Evolutionary conservation across 2,329 filamentous ascomycete species (phyloP), one percentile per base, ranked within the genome.

Genomic region (Penicillium sp.): DNA sequence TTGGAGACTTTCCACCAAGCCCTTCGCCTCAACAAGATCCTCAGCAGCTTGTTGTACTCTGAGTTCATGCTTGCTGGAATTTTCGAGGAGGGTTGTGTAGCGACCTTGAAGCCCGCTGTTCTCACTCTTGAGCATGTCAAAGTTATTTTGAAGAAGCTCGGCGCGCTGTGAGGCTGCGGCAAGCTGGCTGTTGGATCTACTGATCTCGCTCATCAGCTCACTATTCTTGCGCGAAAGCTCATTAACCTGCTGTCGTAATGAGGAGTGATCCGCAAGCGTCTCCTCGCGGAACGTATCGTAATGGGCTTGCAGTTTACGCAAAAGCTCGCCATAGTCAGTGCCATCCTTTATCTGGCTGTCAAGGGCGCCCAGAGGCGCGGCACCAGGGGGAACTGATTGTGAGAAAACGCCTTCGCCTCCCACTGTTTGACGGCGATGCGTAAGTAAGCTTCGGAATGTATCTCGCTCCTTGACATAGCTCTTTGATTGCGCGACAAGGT

Each of bases 401-500:
- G 85, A 88, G 62, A 94, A 84, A 1, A 84, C 84, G 12, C 80
- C 78, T 37, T 65, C 80, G 65, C 63, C 79, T 64, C 63, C 79
- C 62, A 63, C 76, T 66, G 71, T 83, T 68, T 82, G 79, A 13
- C 82, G 81, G 49, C 83, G 79, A 53, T 93, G 87, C 57, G 91
- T 87, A 28, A 96, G 80, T 75, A 97, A 90, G 45, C 90, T 89
- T 24, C 91, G 84, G 83, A 96, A 97, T 82, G 96, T 96, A 65
- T 98, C 91, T 53, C 93, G 85, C 72, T 98, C 93, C 60, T 90
- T 88, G 65, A 93, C 89, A 67, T 95, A 95, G 66, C 88, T 95
- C 73, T 95, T 88, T 54, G 90, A 87, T 48, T 90, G 88, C 28
- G 86, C 83, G 38, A 86, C 82, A 56, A 95, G 84, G 9, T 86